Conservation (phyloP, 1,139 yeast genomes). For the Pichia cactophila region DNA sequence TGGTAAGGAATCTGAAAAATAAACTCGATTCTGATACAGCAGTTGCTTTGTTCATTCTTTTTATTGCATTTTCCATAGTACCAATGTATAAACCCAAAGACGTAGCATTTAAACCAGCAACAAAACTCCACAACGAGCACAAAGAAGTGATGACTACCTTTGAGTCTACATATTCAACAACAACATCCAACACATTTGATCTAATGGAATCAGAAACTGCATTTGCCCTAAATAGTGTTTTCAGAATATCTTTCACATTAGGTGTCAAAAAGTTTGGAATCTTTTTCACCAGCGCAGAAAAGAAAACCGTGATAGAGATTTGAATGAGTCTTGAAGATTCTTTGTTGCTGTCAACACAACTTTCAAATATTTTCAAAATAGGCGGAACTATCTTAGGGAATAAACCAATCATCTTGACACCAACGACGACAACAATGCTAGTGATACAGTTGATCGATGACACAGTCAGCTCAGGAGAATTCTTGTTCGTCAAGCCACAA, state of each 20-base stretch:
- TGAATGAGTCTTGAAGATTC: slow-evolving; percentile 39
- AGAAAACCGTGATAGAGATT: slow-evolving; percentile 60
- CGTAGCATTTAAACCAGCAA: slow-evolving; percentile 32
- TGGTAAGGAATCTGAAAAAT: slow-evolving; percentile 64
- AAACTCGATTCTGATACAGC: slow-evolving; percentile 64
- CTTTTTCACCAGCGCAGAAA: slow-evolving; percentile 70
- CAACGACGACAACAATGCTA: slow-evolving; percentile 61
- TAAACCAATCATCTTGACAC: slow-evolving; percentile 78
- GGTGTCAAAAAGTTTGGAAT: slow-evolving; percentile 82
- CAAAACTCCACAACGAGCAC: slow-evolving; percentile 57
- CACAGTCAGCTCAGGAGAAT: slow-evolving; percentile 55
- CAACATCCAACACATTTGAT: slow-evolving; percentile 53
- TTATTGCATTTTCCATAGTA: slow-evolving; percentile 57
- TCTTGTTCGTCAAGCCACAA: slow-evolving; percentile 38
- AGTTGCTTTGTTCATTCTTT: slow-evolving; percentile 60
- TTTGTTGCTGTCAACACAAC: slow-evolving; percentile 30
- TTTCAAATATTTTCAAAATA: slow-evolving; percentile 51
- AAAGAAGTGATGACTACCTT: slow-evolving; percentile 56
- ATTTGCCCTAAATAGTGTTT: slow-evolving; percentile 49
- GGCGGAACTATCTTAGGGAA: slow-evolving; percentile 82
- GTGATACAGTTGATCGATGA: slow-evolving; percentile 71
- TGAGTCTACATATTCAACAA: slow-evolving; percentile 64
- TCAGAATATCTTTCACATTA: slow-evolving; percentile 54
- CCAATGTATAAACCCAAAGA: slow-evolving; percentile 68
- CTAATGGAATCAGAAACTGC: slow-evolving; percentile 54